These are phyloP conservation scores for Discostella stelligera DNA, from an alignment of 352 stramenopile genomes.

Conservation along the genomic window DNA sequence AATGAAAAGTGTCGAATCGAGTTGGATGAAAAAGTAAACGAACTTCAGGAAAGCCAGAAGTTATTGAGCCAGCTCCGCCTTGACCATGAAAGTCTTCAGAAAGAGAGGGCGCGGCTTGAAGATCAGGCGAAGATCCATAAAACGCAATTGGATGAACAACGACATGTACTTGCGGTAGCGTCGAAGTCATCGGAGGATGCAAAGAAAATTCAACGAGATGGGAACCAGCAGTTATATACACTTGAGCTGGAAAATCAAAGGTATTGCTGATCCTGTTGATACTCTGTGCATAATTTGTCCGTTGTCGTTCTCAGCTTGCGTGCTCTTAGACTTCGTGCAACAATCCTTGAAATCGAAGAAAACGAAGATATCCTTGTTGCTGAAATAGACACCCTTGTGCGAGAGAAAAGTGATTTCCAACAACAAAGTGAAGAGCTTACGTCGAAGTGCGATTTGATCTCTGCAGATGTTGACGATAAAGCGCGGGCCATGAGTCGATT, in stretches of 20 bases:
- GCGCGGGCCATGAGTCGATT: slow-evolving; percentile 24
- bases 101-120: slow-evolving; percentile 34
- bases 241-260: slow-evolving; percentile 59
- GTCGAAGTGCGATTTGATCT: slow-evolving; percentile 49
- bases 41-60: slow-evolving; percentile 27
- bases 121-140: slow-evolving; percentile 39
- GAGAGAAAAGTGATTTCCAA: slow-evolving; percentile 59
- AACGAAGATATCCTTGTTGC: slow-evolving; percentile 59
- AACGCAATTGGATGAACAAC: slow-evolving; percentile 47
- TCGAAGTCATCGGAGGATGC: slow-evolving; percentile 39
- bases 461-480: slow-evolving; percentile 59
- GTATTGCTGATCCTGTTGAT: slow-evolving; percentile 7
- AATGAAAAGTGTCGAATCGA: slow-evolving; percentile 40
- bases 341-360: slow-evolving; percentile 56
- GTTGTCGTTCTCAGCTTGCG: background rate
- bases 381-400: slow-evolving; percentile 66
- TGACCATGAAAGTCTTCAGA: slow-evolving; percentile 43
- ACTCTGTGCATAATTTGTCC: background rate
- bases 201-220: slow-evolving; percentile 44
- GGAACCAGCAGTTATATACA: slow-evolving; percentile 33
- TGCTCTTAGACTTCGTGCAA: slow-evolving; percentile 29
- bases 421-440: slow-evolving; percentile 52
- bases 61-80: slow-evolving; percentile 33
- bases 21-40: slow-evolving; percentile 23
- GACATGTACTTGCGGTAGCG: slow-evolving; percentile 35